Conservation (phyloP, 305 asterid species). For the Ruellia speciosa region DNA sequence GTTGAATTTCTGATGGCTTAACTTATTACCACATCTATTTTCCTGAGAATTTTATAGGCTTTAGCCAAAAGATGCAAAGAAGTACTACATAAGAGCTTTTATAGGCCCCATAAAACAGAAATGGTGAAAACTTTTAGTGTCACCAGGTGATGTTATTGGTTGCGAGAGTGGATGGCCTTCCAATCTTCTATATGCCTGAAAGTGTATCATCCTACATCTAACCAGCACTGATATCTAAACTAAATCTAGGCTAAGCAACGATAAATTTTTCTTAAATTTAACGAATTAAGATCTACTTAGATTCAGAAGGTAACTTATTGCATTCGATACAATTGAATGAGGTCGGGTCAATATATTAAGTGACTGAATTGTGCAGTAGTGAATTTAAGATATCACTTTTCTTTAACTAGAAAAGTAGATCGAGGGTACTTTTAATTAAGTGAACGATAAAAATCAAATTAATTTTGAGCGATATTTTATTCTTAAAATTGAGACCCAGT, state of each 20-base stretch:
- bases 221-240: not conserved
- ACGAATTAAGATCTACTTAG: too few species aligned
- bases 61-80: not conserved
- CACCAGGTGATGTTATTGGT: not conserved
- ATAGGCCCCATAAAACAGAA: not conserved
- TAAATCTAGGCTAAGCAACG: not conserved
- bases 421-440: too few species aligned
- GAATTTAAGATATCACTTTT: too few species aligned
- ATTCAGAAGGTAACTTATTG: too few species aligned
- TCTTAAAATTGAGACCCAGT: too few species aligned
- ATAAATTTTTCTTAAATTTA: not conserved
- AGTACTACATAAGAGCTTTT: not conserved
- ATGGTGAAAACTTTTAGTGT: not conserved
- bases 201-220: not conserved
- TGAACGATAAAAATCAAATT: too few species aligned
- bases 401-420: too few species aligned
- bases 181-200: not conserved
- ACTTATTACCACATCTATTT: constrained; percentile 3
- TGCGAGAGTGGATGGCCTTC: not conserved
- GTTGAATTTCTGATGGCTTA: constrained; percentile 5
- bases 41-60: not conserved
- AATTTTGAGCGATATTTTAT: too few species aligned
- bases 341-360: too few species aligned
- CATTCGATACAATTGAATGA: too few species aligned
- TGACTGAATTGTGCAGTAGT: too few species aligned